These are phyloP conservation scores for Penicillium bialowiezense DNA, from an alignment of 495 filamentous ascomycete species.

Conservation along the genomic window DNA sequence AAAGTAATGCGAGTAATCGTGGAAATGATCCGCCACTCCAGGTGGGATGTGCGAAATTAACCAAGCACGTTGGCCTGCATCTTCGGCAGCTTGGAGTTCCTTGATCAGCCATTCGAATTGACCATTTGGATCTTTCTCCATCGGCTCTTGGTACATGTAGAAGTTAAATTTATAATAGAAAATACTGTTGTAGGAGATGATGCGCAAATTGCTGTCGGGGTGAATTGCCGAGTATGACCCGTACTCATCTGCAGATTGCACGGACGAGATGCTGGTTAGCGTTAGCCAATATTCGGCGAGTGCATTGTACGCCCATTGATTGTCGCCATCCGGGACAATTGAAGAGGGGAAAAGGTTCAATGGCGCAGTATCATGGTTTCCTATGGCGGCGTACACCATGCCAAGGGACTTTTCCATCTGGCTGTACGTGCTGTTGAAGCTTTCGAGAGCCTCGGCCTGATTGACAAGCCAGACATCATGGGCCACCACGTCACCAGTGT, in stretches of 20 bases:
- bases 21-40: slow-evolving; percentile 45
- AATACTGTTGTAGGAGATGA: slow-evolving; percentile 58
- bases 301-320: slow-evolving; percentile 52
- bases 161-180: slow-evolving; percentile 57
- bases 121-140: slow-evolving; percentile 46
- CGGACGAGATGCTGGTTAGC: slow-evolving; percentile 40
- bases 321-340: slow-evolving; percentile 26
- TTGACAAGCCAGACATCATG: slow-evolving; percentile 30
- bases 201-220: slow-evolving; percentile 40
- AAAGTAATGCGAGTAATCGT: slow-evolving; percentile 51
- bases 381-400: slow-evolving; percentile 47
- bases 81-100: slow-evolving; percentile 51
- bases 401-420: slow-evolving; percentile 28
- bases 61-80: slow-evolving; percentile 49
- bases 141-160: slow-evolving; percentile 47
- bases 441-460: slow-evolving; percentile 36
- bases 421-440: slow-evolving; percentile 44
- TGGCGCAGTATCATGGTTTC: slow-evolving; percentile 56
- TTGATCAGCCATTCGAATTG: slow-evolving; percentile 50
- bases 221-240: slow-evolving; percentile 50
- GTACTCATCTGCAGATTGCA: slow-evolving; percentile 34
- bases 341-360: slow-evolving; percentile 48
- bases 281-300: slow-evolving; percentile 43
- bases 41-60: slow-evolving; percentile 53
- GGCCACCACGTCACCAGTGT: slow-evolving; percentile 30